phyloP scores from a whole-genome alignment of 768 basidiomycete species.

The Hericium alpestre region DNA sequence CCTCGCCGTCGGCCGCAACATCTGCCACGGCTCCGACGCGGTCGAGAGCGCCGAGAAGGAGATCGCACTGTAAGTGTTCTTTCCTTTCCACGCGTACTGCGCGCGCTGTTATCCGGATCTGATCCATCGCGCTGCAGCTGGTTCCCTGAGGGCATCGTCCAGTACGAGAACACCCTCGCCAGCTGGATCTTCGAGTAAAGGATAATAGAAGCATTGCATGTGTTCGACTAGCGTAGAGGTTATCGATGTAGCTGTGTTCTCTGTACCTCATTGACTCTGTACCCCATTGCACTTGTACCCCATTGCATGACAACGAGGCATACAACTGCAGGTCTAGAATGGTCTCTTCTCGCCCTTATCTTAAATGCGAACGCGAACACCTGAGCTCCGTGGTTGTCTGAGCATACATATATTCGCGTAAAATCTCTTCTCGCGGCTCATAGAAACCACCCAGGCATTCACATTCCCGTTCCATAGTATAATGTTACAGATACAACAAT shows the following conservation, averaged over 20 bases:
- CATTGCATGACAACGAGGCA: too few relatives aligned
- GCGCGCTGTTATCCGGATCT: slow-evolving; percentile 5
- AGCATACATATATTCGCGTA: too few relatives aligned
- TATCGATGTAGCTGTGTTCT: neutral
- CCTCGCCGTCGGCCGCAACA: slow-evolving; percentile 90
- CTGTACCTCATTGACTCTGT: too few relatives aligned
- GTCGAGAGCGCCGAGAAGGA: slow-evolving; percentile 90
- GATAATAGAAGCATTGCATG: neutral
- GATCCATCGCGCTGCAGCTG: slow-evolving; percentile 39
- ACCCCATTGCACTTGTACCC: too few relatives aligned
- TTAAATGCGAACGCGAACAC: too few relatives aligned
- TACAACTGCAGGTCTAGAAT: too few relatives aligned
- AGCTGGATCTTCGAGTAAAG: slow-evolving; percentile 71
- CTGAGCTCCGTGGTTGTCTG: too few relatives aligned
- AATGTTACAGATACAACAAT: too few relatives aligned
- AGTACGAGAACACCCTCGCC: slow-evolving; percentile 57
- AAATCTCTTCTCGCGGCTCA: too few relatives aligned
- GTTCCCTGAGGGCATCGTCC: slow-evolving; percentile 81
- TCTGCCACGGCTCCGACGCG: slow-evolving; percentile 85
- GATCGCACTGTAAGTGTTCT: slow-evolving; percentile 64
- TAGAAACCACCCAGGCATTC: too few relatives aligned
- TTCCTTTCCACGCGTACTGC: neutral
- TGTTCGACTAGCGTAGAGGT: neutral
- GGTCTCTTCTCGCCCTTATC: too few relatives aligned
- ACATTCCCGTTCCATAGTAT: too few relatives aligned